Evolutionary conservation across 1,284 basidiomycete genomes (phyloP), one percentile per base, ranked within the genome.

Genomic region (Ceratobasidium sp.): DNA sequence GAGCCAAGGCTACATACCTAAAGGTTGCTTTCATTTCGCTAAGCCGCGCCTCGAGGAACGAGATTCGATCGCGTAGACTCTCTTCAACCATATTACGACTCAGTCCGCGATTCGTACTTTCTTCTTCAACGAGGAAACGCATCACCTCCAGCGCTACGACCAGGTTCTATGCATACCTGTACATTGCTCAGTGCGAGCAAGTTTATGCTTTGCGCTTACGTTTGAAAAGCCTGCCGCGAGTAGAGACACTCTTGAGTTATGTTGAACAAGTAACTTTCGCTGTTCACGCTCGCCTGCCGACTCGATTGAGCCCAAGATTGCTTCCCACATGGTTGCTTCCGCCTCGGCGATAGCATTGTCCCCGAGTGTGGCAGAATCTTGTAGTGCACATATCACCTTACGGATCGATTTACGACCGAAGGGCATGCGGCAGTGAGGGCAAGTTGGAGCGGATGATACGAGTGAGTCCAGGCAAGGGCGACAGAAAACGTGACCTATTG

Each of bases 1-100:
- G 11, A 41, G 11, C 11, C 36, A 41, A 41, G 6, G 36, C 36
- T 41, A 41, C 6, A 4, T 11, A 41, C 36, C 36, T 41, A 11
- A 41, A 41, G 36, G 36, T 41, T 41, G 36, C 36, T 11, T 41
- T 41, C 11, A 11, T 41, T 41, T 11, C 36, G 19, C 53, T 47
- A 41, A 69, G 27, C 41, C 57, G 66, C 11, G 66, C 44, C 41
- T 69, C 66, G 41, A 69, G 66, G 41, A 56, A 27, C 22, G 66
- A 56, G 22, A 69, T 69, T 41, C 66, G 66, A 29, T 69, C 66
- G 54, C 53, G 33, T 27, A 69, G 41, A 24, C 66, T 69, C 44
- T 59, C 53, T 45, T 69, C 66, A 31, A 69, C 51, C 36, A 54
- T 15, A 44, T 66, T 53, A 3, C 54, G 33, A 19, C 27, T 53